phyloP scores from a whole-genome alignment of 1,284 basidiomycete genomes.

The Athelia sp. region DNA sequence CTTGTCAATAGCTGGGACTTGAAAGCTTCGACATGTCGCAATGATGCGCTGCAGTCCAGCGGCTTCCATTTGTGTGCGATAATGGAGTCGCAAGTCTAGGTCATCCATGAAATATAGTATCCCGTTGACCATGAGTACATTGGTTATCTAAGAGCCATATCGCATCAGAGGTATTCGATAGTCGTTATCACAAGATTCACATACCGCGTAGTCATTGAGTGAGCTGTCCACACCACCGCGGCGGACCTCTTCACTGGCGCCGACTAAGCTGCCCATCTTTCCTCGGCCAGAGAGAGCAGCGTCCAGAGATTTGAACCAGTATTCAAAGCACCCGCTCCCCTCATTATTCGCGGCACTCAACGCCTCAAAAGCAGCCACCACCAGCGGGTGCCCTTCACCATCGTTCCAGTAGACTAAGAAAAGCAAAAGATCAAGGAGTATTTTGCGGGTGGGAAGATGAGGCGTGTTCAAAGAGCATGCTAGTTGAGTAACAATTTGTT shows the following conservation, averaged over 20 bases:
- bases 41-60: slow-evolving; percentile 80
- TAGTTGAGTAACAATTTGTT: slow-evolving; percentile 77
- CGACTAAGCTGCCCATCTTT: slow-evolving; percentile 93
- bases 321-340: slow-evolving; percentile 65
- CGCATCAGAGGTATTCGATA: too few relatives aligned
- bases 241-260: slow-evolving; percentile 86
- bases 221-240: slow-evolving; percentile 62
- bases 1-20: slow-evolving; percentile 59
- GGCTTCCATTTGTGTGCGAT: slow-evolving; percentile 85
- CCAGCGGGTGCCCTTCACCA: slow-evolving; percentile 46
- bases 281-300: slow-evolving; percentile 79
- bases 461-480: slow-evolving; percentile 83
- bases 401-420: slow-evolving; percentile 63
- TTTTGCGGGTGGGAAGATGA: slow-evolving; percentile 76
- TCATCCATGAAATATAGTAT: slow-evolving; percentile 66
- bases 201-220: slow-evolving; percentile 81
- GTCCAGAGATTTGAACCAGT: slow-evolving; percentile 88
- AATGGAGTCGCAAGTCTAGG: slow-evolving; percentile 79
- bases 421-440: slow-evolving; percentile 74
- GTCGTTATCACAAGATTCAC: slow-evolving; percentile 23
- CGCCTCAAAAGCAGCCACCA: slow-evolving; percentile 58
- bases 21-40: slow-evolving; percentile 66
- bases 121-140: slow-evolving; percentile 66
- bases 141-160: slow-evolving; percentile 47
- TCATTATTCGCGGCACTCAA: slow-evolving; percentile 67